Base-by-base conservation (phyloP, 192 early-diverging fungal genomes). In the Backusella westeae region DNA sequence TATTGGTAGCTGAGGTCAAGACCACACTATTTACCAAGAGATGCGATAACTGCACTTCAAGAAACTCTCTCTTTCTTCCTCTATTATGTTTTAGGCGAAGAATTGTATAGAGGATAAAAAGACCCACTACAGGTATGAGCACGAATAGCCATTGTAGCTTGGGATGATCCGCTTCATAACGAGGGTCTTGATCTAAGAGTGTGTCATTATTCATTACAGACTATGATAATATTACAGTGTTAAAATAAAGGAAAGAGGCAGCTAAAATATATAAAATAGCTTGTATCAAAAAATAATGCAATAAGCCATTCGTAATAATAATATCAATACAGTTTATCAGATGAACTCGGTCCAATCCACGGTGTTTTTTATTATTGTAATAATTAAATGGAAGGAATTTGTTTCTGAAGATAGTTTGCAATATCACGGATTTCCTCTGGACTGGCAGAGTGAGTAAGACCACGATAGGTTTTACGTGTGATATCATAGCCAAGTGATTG, bases 391-490 rank as follows among this genome's bases (percentile, higher is more conserved):
- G 70, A n/a, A 59, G 72, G 72, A 65, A 74, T 67, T 10, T 71
- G 78, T 69, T 88, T 82, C 56, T 83, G 72, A 34, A 98, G 73
- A 75, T 95, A 96, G 15, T 75, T 53, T 34, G 85, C 78, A 44
- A 98, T 68, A 80, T 97, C 93, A 26, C 70, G 19, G 21, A 96
- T 63, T 80, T 98, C 97, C 8, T 94, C 80, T 21, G 78, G 65
- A 67, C 82, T 86, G 17, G 87, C 85, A 21, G 90, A 88, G 74
- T 98, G 97, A n/a, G 86, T 89, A 93, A 98, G 93, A 63, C 90
- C 82, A 17, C 75, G 65, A 81, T 98, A 98, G 4, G 88, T 86
- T 72, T 90, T 91, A 83, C 96, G 95, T 1, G 82, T 81, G n/a
- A 94, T 89, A 15, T 81, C 74, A 76, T 95, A 92, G 2, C 87